phyloP scores from a whole-genome alignment of 495 filamentous ascomycete species.

The Daldinia loculata region DNA sequence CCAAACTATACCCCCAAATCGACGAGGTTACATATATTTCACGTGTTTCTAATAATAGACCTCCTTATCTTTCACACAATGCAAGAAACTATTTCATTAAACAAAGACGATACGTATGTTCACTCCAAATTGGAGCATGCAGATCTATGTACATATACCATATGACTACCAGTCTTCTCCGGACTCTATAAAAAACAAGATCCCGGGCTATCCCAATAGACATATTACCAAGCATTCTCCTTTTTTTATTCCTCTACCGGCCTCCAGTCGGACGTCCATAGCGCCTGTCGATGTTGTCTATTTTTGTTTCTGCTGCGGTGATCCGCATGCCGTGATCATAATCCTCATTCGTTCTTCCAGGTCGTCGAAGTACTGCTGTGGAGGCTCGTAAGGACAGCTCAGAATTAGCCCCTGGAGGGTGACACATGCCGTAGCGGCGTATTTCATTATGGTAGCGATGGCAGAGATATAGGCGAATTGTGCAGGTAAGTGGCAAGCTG shows the following conservation, averaged over 20 bases:
- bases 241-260: background rate
- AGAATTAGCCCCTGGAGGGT: slow-evolving; percentile 1
- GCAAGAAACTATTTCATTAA: background rate
- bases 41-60: background rate
- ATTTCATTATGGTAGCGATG: slow-evolving; percentile 22
- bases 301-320: background rate
- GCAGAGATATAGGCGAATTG: slow-evolving; percentile 2
- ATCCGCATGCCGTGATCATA: background rate
- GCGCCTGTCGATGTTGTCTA: background rate
- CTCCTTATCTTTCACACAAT: background rate
- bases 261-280: background rate
- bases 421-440: background rate
- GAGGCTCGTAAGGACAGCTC: background rate
- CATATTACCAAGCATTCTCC: background rate
- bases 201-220: background rate
- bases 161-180: background rate
- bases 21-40: background rate
- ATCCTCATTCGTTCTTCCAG: slow-evolving; percentile 3
- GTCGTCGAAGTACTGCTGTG: background rate
- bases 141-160: background rate
- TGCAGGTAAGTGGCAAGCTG: background rate
- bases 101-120: background rate
- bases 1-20: background rate
- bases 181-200: background rate
- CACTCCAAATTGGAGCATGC: background rate